Base-by-base conservation (phyloP, 2,329 filamentous ascomycete genomes). In the Penicillium aurantiogriseum region DNA sequence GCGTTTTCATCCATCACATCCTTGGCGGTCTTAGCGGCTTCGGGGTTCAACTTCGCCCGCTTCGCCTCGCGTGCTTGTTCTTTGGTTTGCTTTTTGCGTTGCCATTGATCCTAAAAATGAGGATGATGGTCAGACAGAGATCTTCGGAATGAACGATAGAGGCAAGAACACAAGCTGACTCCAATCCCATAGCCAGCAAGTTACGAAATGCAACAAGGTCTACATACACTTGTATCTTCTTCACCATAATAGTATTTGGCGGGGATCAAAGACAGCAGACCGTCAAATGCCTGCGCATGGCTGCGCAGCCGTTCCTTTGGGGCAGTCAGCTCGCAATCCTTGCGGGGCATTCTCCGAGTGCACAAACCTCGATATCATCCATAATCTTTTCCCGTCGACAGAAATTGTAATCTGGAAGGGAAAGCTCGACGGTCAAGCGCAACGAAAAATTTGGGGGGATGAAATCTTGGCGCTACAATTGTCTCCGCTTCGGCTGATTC, bases 61-160 rank as follows among this genome's bases (percentile, higher is more conserved):
- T 92, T 92, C 55, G 91, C 90, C 65, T 89, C 87, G 61, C 86
- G 85, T 58, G 90, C 90, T 75, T 96, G 85, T 74, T 91, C 89
- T 74, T 96, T 96, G 50, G 91, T 93, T 78, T 97, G 92, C 80
- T 97, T 97, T 79, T 94, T 96, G 71, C 88, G 88, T 74, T 88
- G 87, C 91, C 92, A 96, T 87, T 97, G 91, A 69, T 94, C 89
- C 91, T 96, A 70, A 61, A 64, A 42, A 23, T 52, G 40, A 59
- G 50, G 54, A 59, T 44, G 58, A 40, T 51, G 36, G 51, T 58
- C 60, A 67, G 62, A 62, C 33, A 50, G 23, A 50, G 40, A 35
- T 50, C 35, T 54, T 57, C 33, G 46, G 53, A 54, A 58, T 54
- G 19, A 43, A 44, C 50, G 54, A 57, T 38, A 56, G 9, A 52